phyloP scores from a whole-genome alignment of 1,284 basidiomycete genomes.

The Lentinula novae-zelandiae region DNA sequence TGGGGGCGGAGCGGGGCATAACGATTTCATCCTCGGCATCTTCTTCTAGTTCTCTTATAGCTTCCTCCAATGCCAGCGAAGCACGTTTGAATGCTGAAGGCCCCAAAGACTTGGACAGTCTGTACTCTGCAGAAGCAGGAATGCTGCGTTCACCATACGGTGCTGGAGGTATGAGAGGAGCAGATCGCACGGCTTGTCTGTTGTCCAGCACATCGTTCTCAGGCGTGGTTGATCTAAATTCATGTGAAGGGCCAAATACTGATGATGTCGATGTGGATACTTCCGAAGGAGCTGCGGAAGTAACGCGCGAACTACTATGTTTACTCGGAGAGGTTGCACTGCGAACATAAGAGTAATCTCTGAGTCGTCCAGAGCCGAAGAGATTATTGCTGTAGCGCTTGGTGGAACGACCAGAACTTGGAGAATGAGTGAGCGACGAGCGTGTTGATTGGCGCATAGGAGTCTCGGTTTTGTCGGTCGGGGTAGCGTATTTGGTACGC shows the following conservation, averaged over 20 bases:
- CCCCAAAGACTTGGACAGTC: conserved; percentile 47
- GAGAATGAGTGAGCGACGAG: conserved; percentile 44
- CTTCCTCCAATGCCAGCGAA: conserved; percentile 68
- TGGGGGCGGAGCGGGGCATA: conserved; percentile 59
- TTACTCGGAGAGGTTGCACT: conserved; percentile 38
- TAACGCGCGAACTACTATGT: conserved; percentile 1
- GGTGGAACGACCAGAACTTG: conserved; percentile 34
- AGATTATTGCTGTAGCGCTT: conserved; percentile 81
- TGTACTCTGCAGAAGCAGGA: conserved; percentile 36
- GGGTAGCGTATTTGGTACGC: conserved; percentile 38
- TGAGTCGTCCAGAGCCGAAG: conserved; percentile 72
- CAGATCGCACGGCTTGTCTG: conserved; percentile 30
- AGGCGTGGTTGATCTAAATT: conserved; percentile 48
- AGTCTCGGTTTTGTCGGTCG: conserved; percentile 31
- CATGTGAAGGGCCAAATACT: conserved; percentile 33
- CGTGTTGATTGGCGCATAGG: conserved; percentile 38
- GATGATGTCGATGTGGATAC: conserved; percentile 36
- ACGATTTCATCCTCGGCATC: conserved; percentile 69
- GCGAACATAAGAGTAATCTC: conserved; percentile 69
- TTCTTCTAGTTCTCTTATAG: conserved; percentile 68
- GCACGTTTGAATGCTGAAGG: conserved; percentile 56
- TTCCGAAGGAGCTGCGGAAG: conserved; percentile 9
- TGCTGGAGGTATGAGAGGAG: conserved; percentile 29
- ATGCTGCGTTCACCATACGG: conserved; percentile 29
- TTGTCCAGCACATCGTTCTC: conserved; percentile 40